Base-by-base conservation (phyloP, 2,329 filamentous ascomycete species). In the Fusarium ambrosium region DNA sequence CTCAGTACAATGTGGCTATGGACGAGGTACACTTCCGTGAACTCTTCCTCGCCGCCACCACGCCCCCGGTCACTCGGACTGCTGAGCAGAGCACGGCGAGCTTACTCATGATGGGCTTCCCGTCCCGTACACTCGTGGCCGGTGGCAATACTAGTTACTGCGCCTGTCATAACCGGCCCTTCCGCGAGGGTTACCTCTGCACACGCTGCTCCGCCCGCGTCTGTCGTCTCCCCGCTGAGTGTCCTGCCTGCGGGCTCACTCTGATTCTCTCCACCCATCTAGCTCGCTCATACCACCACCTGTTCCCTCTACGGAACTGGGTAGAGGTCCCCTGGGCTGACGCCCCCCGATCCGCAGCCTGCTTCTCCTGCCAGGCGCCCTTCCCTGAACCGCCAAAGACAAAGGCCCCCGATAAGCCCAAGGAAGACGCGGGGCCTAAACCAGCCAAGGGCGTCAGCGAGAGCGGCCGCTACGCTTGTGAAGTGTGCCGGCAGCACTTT, bases 101-200 rank as follows among this genome's bases (percentile, higher is more conserved):
- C 64, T 86, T 99, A 45, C 89, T 99, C 29, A 97, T 97, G 94
- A 99, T 99, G 96, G 97, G 97, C 6, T 99, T 99, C 80, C 97
- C 97, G 0, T 97, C 94, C 7, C 90, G 95, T 41, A 93, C 93
- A 3, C 90, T 97, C 16, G 94, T 94, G 63, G 88, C 91, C 2
- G 87, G 86, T 39, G 87, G 87, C 27, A 89, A 92, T 6, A 85
- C 89, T 63, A 95, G 93, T 69, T 91, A 97, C 71, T 99, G 97
- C 82, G 95, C 95, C 6, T 99, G 97, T 81, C 96, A 98, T 84
- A 95, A 94, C 76, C 91, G 92, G 72, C 91, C 96, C 18, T 92
- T 90, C 22, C 88, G 93, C 60, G 95, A 97, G 66, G 97, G 97
- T 1, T 99, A 98, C 84, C 87, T 93, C 11, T 99, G 97, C 86